Evolutionary conservation across 768 basidiomycete species (phyloP).

Genomic region (Clitopilus hobsonii): DNA sequence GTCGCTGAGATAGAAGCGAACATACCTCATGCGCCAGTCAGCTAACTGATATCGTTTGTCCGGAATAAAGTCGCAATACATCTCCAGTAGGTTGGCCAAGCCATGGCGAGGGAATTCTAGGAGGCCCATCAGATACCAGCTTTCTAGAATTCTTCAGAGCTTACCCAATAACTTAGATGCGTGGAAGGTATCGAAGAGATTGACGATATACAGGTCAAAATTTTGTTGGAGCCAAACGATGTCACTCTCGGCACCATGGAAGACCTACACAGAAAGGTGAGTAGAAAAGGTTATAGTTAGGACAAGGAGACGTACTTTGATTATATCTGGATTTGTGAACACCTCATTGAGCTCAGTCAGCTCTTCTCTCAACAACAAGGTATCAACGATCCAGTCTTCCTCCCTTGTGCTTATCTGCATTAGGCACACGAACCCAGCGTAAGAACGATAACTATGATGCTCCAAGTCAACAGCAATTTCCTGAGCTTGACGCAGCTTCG

Average conservation of each 20-base stretch:
- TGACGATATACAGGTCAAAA: slow-evolving; percentile 90
- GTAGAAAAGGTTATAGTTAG: background rate
- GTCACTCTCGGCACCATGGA: slow-evolving; percentile 94
- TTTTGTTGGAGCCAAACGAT: slow-evolving; percentile 96
- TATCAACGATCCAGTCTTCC: slow-evolving; percentile 85
- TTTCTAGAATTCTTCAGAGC: background rate
- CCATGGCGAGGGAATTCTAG: slow-evolving; percentile 81
- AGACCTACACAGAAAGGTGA: slow-evolving; percentile 45
- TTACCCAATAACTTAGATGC: slow-evolving; percentile 82
- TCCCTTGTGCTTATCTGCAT: slow-evolving; percentile 88
- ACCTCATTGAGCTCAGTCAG: slow-evolving; percentile 75
- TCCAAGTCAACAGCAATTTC: slow-evolving; percentile 95
- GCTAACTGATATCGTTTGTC: slow-evolving; percentile 97
- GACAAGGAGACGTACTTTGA: slow-evolving; percentile 56
- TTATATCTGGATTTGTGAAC: slow-evolving; percentile 76
- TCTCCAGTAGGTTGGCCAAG: slow-evolving; percentile 77
- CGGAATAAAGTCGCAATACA: slow-evolving; percentile 85
- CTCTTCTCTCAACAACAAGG: slow-evolving; percentile 69
- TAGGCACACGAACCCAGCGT: slow-evolving; percentile 83
- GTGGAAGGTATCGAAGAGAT: slow-evolving; percentile 96
- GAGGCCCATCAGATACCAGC: background rate
- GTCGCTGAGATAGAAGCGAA: slow-evolving; percentile 1
- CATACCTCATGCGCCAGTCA: slow-evolving; percentile 91
- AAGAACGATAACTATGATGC: slow-evolving; percentile 86
- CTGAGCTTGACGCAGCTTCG: slow-evolving; percentile 51